Evolutionary conservation across 2,329 filamentous ascomycete genomes (phyloP).

Genomic region (Arthrobotrys entomopaga): DNA sequence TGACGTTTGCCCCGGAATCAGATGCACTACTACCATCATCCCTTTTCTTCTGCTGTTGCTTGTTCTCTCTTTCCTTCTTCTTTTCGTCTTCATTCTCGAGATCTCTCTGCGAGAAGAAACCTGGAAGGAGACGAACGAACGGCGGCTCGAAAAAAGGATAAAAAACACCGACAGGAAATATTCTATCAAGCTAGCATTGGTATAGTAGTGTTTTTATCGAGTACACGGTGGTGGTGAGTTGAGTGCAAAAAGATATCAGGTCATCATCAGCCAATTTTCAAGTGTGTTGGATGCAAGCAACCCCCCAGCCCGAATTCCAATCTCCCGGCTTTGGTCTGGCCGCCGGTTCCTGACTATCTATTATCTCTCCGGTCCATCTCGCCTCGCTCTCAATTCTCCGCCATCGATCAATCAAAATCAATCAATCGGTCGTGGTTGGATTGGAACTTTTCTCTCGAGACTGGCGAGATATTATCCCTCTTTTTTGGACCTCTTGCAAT

Average conservation of each 20-base stretch:
- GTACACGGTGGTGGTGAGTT: too few relatives aligned
- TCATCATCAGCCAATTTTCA: slow-evolving; percentile 54
- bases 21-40: too few relatives aligned
- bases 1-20: slow-evolving; percentile 3
- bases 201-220: too few relatives aligned
- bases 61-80: background rate
- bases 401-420: background rate
- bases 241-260: slow-evolving; percentile 21
- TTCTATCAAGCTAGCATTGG: too few relatives aligned
- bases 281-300: slow-evolving; percentile 12
- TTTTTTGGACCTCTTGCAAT: too few relatives aligned
- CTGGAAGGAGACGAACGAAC: background rate
- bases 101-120: background rate
- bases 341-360: slow-evolving; percentile 19
- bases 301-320: slow-evolving; percentile 20
- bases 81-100: background rate
- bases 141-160: background rate
- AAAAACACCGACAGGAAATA: too few relatives aligned
- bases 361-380: slow-evolving; percentile 43
- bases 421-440: background rate
- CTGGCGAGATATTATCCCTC: too few relatives aligned
- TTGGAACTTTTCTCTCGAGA: too few relatives aligned
- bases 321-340: slow-evolving; percentile 27
- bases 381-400: slow-evolving; percentile 8
- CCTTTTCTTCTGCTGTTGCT: too few relatives aligned